phyloP scores from a whole-genome alignment of 345 rosid genomes.

The Barbarea vulgaris region DNA sequence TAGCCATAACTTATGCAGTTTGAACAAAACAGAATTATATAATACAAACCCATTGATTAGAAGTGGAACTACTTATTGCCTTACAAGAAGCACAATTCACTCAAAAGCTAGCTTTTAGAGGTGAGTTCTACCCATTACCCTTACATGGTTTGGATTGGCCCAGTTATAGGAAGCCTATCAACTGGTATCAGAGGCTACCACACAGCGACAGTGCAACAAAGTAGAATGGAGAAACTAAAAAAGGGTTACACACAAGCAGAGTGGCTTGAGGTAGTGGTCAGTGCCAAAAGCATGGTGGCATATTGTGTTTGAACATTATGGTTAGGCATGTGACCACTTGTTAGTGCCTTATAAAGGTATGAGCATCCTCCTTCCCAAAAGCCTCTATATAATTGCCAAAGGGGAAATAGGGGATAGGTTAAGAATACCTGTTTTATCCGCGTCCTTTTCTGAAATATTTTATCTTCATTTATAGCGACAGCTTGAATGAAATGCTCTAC shows the following conservation, averaged over 20 bases:
- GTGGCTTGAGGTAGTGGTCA: background rate
- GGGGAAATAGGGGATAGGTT: background rate
- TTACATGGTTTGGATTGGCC: background rate
- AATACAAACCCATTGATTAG: background rate
- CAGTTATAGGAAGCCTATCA: constrained; percentile 7
- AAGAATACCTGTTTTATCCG: constrained; percentile 77
- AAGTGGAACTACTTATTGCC: constrained; percentile 13
- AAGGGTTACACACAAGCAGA: constrained; percentile 10
- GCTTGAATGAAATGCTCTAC: constrained; percentile 90
- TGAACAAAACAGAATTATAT: background rate
- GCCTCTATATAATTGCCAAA: constrained; percentile 1
- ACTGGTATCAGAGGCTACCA: constrained; percentile 6
- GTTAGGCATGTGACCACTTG: constrained; percentile 4
- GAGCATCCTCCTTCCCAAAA: constrained; percentile 9
- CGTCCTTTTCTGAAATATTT: constrained; percentile 94
- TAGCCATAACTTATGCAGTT: constrained; percentile 20
- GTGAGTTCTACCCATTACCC: constrained; percentile 1
- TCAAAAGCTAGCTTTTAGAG: constrained; percentile 16
- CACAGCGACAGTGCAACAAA: background rate
- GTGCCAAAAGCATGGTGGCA: constrained; percentile 19
- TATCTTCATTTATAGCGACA: constrained; percentile 83
- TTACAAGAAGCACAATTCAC: background rate
- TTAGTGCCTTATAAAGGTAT: constrained; percentile 11
- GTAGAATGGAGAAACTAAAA: background rate
- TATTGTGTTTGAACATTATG: constrained; percentile 1